A percentile compares a stretch with the other conserved stretches of the same genome.
Evolutionary conservation across 768 basidiomycete genomes (phyloP).

Genomic region (Cystobasidiopsis lactophilus): DNA sequence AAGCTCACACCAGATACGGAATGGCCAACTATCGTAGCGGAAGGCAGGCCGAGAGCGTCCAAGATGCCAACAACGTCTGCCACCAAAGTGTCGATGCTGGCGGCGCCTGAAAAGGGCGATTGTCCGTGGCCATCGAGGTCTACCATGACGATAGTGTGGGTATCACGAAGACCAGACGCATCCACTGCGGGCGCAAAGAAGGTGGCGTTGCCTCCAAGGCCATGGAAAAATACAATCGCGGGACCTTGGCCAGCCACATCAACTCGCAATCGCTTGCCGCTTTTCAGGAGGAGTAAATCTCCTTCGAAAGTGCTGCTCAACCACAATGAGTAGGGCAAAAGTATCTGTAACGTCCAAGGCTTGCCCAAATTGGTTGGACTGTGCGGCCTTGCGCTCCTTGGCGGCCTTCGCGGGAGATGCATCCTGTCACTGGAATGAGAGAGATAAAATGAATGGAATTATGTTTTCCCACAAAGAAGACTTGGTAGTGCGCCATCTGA

Average conservation of each 20-base stretch:
- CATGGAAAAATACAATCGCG: not conserved
- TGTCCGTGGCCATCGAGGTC: conserved; percentile 3
- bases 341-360: no score
- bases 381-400: not conserved
- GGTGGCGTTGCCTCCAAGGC: not conserved
- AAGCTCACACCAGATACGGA: conserved; percentile 1
- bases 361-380: not conserved
- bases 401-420: not conserved
- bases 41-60: not conserved
- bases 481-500: not conserved
- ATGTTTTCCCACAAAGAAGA: not conserved
- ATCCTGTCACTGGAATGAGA: not conserved
- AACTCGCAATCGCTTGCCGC: not conserved
- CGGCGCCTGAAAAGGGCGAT: conserved; percentile 1
- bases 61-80: conserved; percentile 1
- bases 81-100: not conserved
- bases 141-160: not conserved
- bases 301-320: no score
- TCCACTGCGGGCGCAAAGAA: not conserved
- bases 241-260: not conserved
- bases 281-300: not conserved
- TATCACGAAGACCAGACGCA: not conserved
- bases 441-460: not conserved
- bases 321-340: no score
- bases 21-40: conserved; percentile 1